phyloP scores from a whole-genome alignment of 257 asterid genomes.

The Solanum ahanhuiri region DNA sequence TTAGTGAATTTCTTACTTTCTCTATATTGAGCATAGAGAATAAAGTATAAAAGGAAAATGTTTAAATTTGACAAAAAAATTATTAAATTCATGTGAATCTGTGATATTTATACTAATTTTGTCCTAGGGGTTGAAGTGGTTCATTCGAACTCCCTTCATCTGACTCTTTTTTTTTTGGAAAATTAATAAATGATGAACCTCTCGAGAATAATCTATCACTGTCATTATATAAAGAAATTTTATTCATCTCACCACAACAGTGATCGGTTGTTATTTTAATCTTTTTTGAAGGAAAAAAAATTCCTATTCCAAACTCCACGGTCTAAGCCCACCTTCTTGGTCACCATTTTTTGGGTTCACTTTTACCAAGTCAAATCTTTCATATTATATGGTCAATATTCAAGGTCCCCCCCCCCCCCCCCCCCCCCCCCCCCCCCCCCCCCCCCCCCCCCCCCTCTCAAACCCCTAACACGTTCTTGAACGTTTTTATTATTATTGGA shows the following conservation, averaged over 20 bases:
- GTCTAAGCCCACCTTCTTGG: background rate
- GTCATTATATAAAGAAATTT: rapidly evolving
- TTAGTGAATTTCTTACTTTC: background rate
- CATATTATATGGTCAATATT: background rate
- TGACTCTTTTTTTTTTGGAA: no score
- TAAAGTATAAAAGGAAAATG: background rate
- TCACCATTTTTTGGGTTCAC: background rate
- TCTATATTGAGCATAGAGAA: background rate
- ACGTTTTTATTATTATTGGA: background rate
- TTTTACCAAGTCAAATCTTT: background rate
- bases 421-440: no score
- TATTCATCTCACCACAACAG: background rate
- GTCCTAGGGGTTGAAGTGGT: rapidly evolving
- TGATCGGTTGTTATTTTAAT: background rate
- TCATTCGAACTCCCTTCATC: background rate
- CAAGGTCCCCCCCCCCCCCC: no score
- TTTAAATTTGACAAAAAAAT: background rate
- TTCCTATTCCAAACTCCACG: background rate
- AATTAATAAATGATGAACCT: background rate
- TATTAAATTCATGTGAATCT: background rate
- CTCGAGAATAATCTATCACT: background rate
- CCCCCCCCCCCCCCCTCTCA: no score
- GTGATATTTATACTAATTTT: background rate
- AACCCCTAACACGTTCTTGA: background rate
- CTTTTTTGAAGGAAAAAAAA: background rate